phyloP scores from a whole-genome alignment of 371 early-diverging fungal species.

The Mucor mucedo region DNA sequence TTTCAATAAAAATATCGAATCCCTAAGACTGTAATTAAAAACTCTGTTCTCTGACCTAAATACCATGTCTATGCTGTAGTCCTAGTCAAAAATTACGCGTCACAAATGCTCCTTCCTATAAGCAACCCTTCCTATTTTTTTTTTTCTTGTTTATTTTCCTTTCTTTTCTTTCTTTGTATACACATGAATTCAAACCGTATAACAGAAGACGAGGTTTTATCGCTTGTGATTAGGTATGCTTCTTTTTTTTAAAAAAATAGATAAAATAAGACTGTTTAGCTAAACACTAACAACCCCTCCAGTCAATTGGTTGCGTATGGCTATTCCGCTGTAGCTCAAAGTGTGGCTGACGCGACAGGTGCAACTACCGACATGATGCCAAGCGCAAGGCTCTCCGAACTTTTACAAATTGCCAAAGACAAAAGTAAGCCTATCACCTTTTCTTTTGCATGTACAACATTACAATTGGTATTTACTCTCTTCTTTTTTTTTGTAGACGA shows the following conservation, averaged over 20 bases:
- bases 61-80: too few relatives aligned
- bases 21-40: too few relatives aligned
- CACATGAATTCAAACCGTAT: conserved; percentile 32
- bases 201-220: conserved; percentile 59
- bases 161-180: neutral
- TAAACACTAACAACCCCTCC: neutral
- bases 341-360: conserved; percentile 66
- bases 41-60: too few relatives aligned
- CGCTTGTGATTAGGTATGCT: conserved; percentile 60
- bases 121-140: neutral
- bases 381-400: conserved; percentile 56
- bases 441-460: neutral
- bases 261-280: neutral
- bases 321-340: conserved; percentile 62
- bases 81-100: neutral
- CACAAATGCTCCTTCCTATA: neutral
- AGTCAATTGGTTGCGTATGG: conserved; percentile 73
- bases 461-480: neutral
- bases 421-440: conserved; percentile 33
- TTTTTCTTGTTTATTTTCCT: conserved; percentile 2
- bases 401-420: conserved; percentile 56
- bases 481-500: conserved; percentile 25
- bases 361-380: conserved; percentile 55
- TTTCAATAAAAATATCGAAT: too few relatives aligned
- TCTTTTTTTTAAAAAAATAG: neutral